Conservation (phyloP, 78 protist genomes). For the Salpingoeca rosetta region DNA sequence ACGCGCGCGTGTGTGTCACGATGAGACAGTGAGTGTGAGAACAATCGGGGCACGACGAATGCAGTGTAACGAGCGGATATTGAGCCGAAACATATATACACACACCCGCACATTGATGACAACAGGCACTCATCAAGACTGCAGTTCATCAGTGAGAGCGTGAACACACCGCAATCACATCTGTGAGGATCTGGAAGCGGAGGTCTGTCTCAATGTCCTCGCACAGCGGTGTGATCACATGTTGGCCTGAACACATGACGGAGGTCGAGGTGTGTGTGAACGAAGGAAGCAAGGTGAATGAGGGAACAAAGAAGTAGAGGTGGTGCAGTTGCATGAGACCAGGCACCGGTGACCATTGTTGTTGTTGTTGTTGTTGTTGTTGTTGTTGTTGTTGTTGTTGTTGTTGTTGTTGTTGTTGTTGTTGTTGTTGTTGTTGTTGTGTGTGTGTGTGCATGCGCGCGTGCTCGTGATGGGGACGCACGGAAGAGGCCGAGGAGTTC, state of each 20-base stretch:
- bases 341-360: not conserved
- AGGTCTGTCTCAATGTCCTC: slow-evolving; percentile 74
- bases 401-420: no score
- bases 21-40: no score
- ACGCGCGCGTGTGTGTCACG: no score
- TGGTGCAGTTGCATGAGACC: not conserved
- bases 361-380: not conserved
- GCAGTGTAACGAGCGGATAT: no score
- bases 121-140: no score
- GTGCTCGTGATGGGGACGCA: not conserved
- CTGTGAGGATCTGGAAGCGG: slow-evolving; percentile 54
- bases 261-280: not conserved
- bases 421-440: no score
- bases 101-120: no score
- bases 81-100: no score
- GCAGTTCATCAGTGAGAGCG: no score
- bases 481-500: not conserved
- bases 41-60: no score
- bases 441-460: slow-evolving; percentile 14
- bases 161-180: no score
- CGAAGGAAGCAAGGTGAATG: not conserved
- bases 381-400: no score
- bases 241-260: slow-evolving; percentile 27
- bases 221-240: slow-evolving; percentile 67
- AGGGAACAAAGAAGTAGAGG: not conserved